Conservation (phyloP, 345 rosid species). For the Abelmoschus esculentus region DNA sequence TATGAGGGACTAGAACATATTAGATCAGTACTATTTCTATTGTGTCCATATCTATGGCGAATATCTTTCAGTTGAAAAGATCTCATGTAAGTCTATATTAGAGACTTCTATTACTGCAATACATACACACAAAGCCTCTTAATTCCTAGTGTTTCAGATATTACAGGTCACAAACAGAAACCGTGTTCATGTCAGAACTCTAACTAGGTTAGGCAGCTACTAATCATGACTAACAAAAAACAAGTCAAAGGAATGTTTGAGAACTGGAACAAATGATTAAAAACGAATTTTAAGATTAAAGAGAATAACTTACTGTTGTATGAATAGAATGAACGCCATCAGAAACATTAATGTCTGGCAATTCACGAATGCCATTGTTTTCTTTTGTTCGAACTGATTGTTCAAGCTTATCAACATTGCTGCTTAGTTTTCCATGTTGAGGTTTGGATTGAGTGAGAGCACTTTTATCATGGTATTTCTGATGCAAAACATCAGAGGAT, state of each 20-base stretch:
- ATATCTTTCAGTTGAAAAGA: background rate
- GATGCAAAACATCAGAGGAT: constrained; percentile 36
- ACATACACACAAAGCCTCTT: background rate
- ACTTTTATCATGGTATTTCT: constrained; percentile 45
- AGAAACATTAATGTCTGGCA: constrained; percentile 49
- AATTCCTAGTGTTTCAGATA: background rate
- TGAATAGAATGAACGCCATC: constrained; percentile 41
- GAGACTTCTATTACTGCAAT: background rate
- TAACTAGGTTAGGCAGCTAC: background rate
- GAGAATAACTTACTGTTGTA: constrained; percentile 37
- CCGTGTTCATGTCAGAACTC: constrained; percentile 3
- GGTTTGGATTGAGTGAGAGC: constrained; percentile 33
- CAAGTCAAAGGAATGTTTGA: background rate
- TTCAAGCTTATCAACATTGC: constrained; percentile 31
- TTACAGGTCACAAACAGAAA: constrained; percentile 3
- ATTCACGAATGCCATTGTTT: constrained; percentile 41
- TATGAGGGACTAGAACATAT: background rate
- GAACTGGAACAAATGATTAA: background rate
- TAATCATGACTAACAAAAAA: background rate
- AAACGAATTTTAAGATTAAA: background rate
- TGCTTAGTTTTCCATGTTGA: constrained; percentile 36
- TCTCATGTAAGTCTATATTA: background rate
- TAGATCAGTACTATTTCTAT: background rate
- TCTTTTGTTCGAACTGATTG: constrained; percentile 39
- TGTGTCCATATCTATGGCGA: background rate